phyloP scores from a whole-genome alignment of 306 rosid species.

The Vigna radiata region DNA sequence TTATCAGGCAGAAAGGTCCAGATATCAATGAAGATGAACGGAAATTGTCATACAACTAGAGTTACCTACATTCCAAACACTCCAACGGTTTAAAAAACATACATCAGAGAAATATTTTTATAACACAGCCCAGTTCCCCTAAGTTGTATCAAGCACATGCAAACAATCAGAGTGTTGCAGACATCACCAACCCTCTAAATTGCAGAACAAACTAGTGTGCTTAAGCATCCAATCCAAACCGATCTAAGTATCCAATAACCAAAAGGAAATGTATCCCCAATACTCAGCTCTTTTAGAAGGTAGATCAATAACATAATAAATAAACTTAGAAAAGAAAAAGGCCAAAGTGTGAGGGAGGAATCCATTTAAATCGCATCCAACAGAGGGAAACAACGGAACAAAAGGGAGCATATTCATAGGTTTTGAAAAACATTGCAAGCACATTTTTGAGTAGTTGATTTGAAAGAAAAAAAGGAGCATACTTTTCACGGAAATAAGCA shows the following conservation, averaged over 20 bases:
- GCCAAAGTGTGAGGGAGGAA: not conserved
- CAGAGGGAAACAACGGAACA: not conserved
- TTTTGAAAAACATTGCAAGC: not conserved
- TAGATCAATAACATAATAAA: not conserved
- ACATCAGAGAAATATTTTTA: not conserved
- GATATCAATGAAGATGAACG: not conserved
- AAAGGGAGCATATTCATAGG: not conserved
- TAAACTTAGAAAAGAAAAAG: not conserved
- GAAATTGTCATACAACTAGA: conserved; percentile 6
- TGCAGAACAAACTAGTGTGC: not conserved
- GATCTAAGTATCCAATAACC: not conserved
- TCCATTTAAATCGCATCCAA: conserved; percentile 7
- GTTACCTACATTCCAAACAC: conserved; percentile 8
- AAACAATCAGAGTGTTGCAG: not conserved
- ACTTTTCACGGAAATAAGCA: conserved; percentile 84
- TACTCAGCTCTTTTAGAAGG: conserved; percentile 15
- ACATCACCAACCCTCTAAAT: conserved; percentile 13
- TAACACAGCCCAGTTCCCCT: not conserved
- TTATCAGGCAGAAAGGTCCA: conserved; percentile 25
- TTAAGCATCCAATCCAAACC: conserved; percentile 12
- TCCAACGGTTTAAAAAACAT: not conserved
- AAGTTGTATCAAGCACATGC: not conserved
- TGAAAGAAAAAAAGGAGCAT: conserved; percentile 30
- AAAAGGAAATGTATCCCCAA: conserved; percentile 8
- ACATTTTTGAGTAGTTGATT: not conserved